Evolutionary conservation across 2,329 filamentous ascomycete genomes (phyloP).

Genomic region (Chaetomium sp.): DNA sequence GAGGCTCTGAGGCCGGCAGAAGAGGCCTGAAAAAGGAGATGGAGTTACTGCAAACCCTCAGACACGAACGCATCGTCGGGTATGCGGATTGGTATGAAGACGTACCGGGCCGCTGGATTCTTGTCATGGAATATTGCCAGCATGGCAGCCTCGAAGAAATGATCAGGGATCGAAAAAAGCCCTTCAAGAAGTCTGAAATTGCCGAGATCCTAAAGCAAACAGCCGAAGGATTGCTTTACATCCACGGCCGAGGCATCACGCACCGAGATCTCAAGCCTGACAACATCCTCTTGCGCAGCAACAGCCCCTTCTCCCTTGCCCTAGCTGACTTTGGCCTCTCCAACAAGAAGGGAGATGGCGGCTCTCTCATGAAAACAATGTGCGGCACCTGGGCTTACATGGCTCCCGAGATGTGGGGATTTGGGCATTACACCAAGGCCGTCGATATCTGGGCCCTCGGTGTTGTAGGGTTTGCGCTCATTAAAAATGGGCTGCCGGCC

Average conservation of each 20-base stretch:
- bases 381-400: background rate
- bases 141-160: constrained; percentile 3
- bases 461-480: background rate
- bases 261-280: constrained; percentile 11
- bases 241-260: background rate
- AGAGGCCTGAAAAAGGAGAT: background rate
- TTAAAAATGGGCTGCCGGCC: background rate
- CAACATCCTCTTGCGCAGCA: constrained; percentile 14
- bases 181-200: background rate
- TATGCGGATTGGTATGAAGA: constrained; percentile 16
- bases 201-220: constrained; percentile 5
- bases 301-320: background rate
- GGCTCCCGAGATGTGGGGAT: constrained; percentile 5
- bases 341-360: background rate
- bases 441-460: constrained; percentile 18
- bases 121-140: constrained; percentile 14
- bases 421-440: background rate
- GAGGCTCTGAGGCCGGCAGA: too few species aligned
- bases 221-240: constrained; percentile 9
- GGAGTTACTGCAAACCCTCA: background rate
- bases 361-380: background rate
- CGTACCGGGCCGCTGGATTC: background rate
- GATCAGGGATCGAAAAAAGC: background rate
- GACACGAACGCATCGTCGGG: background rate
- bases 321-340: constrained; percentile 14